Evolutionary conservation across 2,329 filamentous ascomycete genomes (phyloP), one percentile per base, ranked within the genome.

Genomic region (Xylaria sp.): DNA sequence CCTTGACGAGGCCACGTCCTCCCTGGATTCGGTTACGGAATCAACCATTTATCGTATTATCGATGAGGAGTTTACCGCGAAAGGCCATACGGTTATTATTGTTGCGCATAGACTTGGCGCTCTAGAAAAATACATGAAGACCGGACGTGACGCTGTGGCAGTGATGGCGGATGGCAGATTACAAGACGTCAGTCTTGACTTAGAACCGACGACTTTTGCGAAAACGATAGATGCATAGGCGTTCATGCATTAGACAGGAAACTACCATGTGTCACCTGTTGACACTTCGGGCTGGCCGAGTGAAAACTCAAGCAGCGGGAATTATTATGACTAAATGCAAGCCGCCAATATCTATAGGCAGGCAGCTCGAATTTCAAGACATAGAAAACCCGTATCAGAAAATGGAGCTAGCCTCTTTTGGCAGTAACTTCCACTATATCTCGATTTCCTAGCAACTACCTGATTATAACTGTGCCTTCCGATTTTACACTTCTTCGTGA

Each of bases 11-110:
- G 73, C 72, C 7, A 80, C 77, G 0, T 76, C 76, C 0, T 78
- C 76, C 0, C 72, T 81, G 2, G 80, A 81, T 67, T n/a, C 66
- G 0, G 69, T 51, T 0, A 81, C 78, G 0, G 80, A 82, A 67
- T 68, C 74, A 0, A 67, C 60, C 0, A 77, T 82, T 7, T 72
- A 78, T 13, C 56, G 72, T 13, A 75, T 82, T 23, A 73, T 81
- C 6, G 59, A 79, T 2, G 62, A 76, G 6, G 79, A 81, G 26
- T 76, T 77, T 44, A 69, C 66, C 0, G 23, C 31, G 3, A 68
- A 70, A 15, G 71, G 74, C 0, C 68, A 81, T 40, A 81, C 80
- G 0, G 77, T 80, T 3, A 73, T 81, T 7, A 75, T 79, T 40
- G 74, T 82, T 44, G 74, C 80, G 0, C 80, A 81, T 74, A 73